Base-by-base conservation (phyloP, 2,329 filamentous ascomycete species). In the Aulographum hederae region DNA sequence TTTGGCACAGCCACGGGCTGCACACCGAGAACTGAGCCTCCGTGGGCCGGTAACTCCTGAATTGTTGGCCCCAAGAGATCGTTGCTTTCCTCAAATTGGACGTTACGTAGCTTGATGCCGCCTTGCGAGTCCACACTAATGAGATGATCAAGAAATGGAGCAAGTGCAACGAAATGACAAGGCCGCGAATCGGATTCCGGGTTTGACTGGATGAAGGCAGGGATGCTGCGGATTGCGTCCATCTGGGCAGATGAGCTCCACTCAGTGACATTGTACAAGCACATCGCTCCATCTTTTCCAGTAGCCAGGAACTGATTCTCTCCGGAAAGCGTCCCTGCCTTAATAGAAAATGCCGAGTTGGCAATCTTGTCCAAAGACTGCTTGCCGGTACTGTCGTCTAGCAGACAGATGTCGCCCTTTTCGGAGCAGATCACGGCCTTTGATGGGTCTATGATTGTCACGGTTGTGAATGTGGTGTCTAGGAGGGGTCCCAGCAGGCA, bases 341-440 rank as follows among this genome's bases (percentile, higher is more conserved):
- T 70, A 33, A 85, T 66, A 6, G 61, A 50, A 46, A 86, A 86
- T 1, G 68, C 72, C 20, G 77, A 60, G 28, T 70, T 66, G 23
- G 73, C 63, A 20, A 82, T 61, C 35, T 73, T 71, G 27, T 64
- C 60, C 30, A 94, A 58, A 41, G 72, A 79, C 51, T 78, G 77
- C 38, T 73, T 69, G 38, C 73, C 74, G 32, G 69, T 72, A 19
- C 66, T 68, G 41, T 92, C 79, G 39, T 94, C 78, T 19, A 94
- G 61, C 18, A 92, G 60, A 51, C 86, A 95, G n/a, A 98, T 62
- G 45, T 91, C 78, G 18, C 89, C 89, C 36, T 72, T 69, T 46
- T 94, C 85, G 3, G 86, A 80, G 54, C 82, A 89, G 26, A 95
- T 61, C 26, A 95, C 67, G 13, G 84, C 77, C 43, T 74, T 78